Evolutionary conservation across 2,329 filamentous ascomycete species (phyloP).

Genomic region (Alternaria longipes): DNA sequence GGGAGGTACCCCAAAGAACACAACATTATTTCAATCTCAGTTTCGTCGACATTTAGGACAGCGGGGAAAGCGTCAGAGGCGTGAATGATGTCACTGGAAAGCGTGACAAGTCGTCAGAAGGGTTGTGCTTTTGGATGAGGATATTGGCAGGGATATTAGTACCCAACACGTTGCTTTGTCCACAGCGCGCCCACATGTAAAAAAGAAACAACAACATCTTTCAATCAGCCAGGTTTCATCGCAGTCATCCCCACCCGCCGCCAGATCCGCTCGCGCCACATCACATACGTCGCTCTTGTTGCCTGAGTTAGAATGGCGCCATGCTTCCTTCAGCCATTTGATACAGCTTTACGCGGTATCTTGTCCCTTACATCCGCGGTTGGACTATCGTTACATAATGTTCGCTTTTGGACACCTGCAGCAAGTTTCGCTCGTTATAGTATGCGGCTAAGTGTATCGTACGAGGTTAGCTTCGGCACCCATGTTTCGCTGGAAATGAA

Average conservation of each 20-base stretch:
- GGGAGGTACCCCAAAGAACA: neutral
- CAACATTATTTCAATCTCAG: neutral
- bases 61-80: neutral
- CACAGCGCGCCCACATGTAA: neutral
- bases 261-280: constrained; percentile 1
- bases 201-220: neutral
- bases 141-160: constrained; percentile 10
- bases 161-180: constrained; percentile 11
- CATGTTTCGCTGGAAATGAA: neutral
- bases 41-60: neutral
- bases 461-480: neutral
- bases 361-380: neutral
- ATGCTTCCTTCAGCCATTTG: neutral
- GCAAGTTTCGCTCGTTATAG: neutral
- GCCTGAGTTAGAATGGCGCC: neutral
- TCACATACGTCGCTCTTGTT: neutral
- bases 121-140: neutral
- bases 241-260: neutral
- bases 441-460: neutral
- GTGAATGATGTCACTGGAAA: neutral
- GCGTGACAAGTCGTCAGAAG: neutral
- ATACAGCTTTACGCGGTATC: neutral
- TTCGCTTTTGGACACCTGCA: neutral
- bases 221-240: neutral
- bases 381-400: neutral